These are phyloP conservation scores for Eutypella sp. DNA, from an alignment of 2,329 filamentous ascomycete species.

Conservation along the genomic window DNA sequence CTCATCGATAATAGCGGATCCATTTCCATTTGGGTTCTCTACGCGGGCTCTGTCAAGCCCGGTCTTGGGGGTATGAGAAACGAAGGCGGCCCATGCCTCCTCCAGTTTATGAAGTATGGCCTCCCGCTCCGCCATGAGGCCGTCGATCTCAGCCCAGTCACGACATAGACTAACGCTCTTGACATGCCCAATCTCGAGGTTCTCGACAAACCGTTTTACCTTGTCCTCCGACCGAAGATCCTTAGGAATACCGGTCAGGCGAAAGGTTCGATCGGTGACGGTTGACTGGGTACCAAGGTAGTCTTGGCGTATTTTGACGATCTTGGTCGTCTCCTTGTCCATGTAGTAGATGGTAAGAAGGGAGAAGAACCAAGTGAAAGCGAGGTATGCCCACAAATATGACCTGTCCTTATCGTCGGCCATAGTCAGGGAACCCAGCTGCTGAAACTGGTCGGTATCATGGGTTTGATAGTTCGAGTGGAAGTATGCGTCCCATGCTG, in stretches of 20 bases:
- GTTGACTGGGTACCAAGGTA: slow-evolving; percentile 92
- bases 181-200: slow-evolving; percentile 82
- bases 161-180: slow-evolving; percentile 82
- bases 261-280: slow-evolving; percentile 91
- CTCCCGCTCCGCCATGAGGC: slow-evolving; percentile 63
- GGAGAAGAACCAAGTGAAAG: slow-evolving; percentile 94
- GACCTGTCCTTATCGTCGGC: slow-evolving; percentile 22
- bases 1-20: slow-evolving; percentile 30
- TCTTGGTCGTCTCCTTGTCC: slow-evolving; percentile 73
- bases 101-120: slow-evolving; percentile 68
- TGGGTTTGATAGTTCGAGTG: not conserved
- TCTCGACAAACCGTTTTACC: slow-evolving; percentile 83
- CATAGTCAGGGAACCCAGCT: not conserved
- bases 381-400: slow-evolving; percentile 87
- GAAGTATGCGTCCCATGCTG: not conserved
- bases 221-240: slow-evolving; percentile 75
- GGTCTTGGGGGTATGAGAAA: slow-evolving; percentile 50
- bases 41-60: slow-evolving; percentile 5
- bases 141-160: slow-evolving; percentile 79
- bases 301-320: slow-evolving; percentile 81
- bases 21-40: slow-evolving; percentile 13
- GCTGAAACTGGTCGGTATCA: not conserved
- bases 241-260: slow-evolving; percentile 78
- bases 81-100: slow-evolving; percentile 72
- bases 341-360: slow-evolving; percentile 77